Evolutionary conservation across 1,284 basidiomycete genomes (phyloP).

Genomic region (Melampsora larici-populina): DNA sequence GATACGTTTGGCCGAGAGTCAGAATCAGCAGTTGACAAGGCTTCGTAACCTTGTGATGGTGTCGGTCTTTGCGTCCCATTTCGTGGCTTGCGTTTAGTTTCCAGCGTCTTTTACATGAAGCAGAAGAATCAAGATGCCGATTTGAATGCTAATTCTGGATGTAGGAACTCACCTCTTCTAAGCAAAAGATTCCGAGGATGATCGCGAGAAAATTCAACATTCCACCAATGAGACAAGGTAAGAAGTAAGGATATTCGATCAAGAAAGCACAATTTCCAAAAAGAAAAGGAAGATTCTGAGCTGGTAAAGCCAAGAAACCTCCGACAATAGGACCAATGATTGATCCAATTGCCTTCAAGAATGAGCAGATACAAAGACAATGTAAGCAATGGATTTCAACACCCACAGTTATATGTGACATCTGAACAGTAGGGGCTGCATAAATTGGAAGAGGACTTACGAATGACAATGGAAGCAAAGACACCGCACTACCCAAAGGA

Average conservation of each 20-base stretch:
- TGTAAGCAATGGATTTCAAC: too few species aligned
- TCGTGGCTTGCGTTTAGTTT: constrained; percentile 17
- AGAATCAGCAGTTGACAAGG: neutral
- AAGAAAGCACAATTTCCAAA: constrained; percentile 26
- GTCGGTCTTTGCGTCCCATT: neutral
- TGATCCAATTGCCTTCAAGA: constrained; percentile 21
- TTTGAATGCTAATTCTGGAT: neutral
- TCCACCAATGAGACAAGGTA: constrained; percentile 35
- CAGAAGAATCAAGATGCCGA: neutral
- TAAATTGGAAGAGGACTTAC: too few species aligned
- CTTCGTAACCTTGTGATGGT: neutral
- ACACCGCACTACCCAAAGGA: too few species aligned
- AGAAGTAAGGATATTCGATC: constrained; percentile 40
- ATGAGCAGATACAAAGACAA: too few species aligned
- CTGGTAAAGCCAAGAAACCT: constrained; percentile 32
- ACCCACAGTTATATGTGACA: too few species aligned
- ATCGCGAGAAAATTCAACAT: constrained; percentile 21
- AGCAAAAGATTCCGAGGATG: constrained; percentile 32
- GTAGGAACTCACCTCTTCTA: constrained; percentile 31
- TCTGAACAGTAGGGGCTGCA: too few species aligned
- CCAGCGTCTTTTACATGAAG: constrained; percentile 5
- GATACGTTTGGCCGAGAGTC: neutral
- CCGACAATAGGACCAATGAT: constrained; percentile 33
- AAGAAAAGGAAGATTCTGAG: constrained; percentile 25
- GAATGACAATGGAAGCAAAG: too few species aligned